Conservation (phyloP, 305 asterid genomes). For the Andrographis paniculata region DNA sequence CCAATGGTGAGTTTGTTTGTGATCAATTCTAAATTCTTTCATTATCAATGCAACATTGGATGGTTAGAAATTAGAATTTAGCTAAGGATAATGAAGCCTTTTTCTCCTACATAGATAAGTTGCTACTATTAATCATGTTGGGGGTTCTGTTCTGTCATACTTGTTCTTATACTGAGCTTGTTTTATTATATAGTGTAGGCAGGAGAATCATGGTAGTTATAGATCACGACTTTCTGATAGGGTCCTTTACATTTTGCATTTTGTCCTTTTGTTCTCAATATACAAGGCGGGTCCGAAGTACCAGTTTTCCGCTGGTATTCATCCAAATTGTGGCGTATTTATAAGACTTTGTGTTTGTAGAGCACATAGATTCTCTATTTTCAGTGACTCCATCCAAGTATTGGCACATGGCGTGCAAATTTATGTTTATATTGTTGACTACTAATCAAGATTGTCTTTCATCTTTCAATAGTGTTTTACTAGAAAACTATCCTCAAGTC, state of each 20-base stretch:
- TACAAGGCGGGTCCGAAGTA: neutral
- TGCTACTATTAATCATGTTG: neutral
- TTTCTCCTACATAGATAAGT: no score
- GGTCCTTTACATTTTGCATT: neutral
- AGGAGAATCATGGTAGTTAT: neutral
- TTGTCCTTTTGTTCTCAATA: neutral
- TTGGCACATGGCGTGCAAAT: no score
- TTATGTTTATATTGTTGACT: no score
- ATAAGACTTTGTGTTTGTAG: no score
- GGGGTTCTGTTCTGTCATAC: no score
- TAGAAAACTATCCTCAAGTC: no score
- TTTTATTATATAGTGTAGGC: neutral
- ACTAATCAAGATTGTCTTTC: no score
- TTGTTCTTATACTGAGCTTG: neutral
- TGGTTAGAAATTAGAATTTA: neutral
- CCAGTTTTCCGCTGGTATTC: no score
- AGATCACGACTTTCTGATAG: neutral
- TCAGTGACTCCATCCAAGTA: no score
- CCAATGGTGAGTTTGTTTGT: constrained; percentile 63
- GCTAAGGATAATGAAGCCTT: neutral
- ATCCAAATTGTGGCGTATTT: no score
- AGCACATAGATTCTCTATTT: no score
- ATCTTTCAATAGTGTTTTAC: no score
- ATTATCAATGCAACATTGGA: neutral
- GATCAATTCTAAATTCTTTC: neutral